phyloP scores from a whole-genome alignment of 1,284 basidiomycete species.

The Acaromyces ingoldii region DNA sequence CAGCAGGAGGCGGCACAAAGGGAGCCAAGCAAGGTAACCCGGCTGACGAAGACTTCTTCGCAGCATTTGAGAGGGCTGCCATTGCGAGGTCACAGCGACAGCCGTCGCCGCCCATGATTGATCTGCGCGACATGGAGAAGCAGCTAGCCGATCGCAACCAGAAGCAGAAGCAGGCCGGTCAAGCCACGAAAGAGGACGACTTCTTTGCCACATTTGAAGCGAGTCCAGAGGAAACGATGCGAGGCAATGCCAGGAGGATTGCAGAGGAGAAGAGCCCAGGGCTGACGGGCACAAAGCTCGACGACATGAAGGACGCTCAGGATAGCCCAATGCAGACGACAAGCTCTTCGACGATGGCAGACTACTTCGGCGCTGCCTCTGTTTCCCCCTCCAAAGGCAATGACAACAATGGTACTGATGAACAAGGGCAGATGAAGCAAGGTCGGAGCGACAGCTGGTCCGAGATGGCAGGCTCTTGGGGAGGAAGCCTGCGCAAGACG shows the following conservation, averaged over 20 bases:
- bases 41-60: conserved; percentile 24
- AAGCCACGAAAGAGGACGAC: conserved; percentile 17
- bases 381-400: neutral
- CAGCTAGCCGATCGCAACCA: conserved; percentile 22
- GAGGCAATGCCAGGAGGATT: conserved; percentile 3
- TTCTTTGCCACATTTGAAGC: conserved; percentile 32
- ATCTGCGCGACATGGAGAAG: conserved; percentile 41
- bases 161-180: neutral
- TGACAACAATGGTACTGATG: neutral
- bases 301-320: conserved; percentile 30
- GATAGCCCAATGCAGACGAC: conserved; percentile 21
- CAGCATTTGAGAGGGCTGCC: conserved; percentile 10
- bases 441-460: neutral
- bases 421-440: neutral
- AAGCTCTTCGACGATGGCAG: neutral
- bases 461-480: conserved; percentile 19
- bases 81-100: neutral
- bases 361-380: conserved; percentile 10
- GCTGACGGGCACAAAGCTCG: conserved; percentile 29
- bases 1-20: no score
- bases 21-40: conserved; percentile 11
- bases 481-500: conserved; percentile 27
- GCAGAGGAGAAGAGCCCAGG: neutral
- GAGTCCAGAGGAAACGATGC: conserved; percentile 17
- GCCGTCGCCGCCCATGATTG: conserved; percentile 42